Evolutionary conservation across 179 eudicot species (phyloP).

Genomic region (Patellifolia procumbens): DNA sequence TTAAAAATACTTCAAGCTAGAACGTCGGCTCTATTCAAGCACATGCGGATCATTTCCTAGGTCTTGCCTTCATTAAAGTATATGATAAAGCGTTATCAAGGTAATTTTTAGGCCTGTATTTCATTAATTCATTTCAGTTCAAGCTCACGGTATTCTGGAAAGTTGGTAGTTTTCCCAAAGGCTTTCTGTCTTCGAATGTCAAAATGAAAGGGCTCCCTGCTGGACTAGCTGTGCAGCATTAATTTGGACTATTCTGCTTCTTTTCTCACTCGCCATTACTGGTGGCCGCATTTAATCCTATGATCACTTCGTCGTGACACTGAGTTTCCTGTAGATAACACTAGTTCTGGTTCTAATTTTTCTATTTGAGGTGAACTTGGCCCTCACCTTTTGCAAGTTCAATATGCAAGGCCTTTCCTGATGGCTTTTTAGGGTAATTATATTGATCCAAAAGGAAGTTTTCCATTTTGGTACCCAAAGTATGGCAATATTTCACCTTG

Average conservation of each 20-base stretch:
- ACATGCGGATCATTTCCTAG: background rate
- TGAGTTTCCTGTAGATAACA: background rate
- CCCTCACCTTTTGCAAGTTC: constrained; percentile 9
- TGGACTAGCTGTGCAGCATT: background rate
- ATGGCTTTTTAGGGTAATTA: background rate
- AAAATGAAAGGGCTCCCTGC: background rate
- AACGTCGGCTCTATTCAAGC: background rate
- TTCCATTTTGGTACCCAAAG: background rate
- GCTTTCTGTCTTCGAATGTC: background rate
- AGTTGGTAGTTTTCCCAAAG: background rate
- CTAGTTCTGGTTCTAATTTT: background rate
- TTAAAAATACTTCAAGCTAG: background rate
- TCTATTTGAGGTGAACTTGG: constrained; percentile 9
- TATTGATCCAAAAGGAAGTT: background rate
- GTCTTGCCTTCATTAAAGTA: background rate
- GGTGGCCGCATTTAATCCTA: background rate
- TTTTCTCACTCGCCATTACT: background rate
- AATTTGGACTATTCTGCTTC: too few relatives aligned
- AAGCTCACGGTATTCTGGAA: background rate
- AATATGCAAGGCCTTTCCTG: background rate
- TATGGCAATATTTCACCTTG: background rate
- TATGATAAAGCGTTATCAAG: background rate
- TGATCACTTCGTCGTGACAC: background rate
- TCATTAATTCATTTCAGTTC: background rate
- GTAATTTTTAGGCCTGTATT: background rate